A percentile compares a stretch with the other conserved stretches of the same genome.
Evolutionary conservation across 2,329 filamentous ascomycete genomes (phyloP).

Genomic region (Neonectria punicea): DNA sequence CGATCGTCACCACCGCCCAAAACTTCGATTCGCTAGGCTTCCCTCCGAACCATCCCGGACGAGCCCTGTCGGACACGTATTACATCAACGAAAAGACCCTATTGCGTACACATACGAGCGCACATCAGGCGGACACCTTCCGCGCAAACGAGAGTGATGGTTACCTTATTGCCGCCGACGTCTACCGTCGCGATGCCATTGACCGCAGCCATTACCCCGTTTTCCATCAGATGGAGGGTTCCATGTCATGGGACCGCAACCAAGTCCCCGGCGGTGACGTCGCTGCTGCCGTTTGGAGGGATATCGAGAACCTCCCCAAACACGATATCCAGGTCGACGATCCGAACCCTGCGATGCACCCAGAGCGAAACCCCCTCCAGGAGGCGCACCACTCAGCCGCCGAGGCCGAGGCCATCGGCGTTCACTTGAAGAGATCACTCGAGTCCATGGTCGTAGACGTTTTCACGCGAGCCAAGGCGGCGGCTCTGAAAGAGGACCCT

Average conservation of each 20-base stretch:
- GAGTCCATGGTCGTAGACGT: conserved; percentile 92
- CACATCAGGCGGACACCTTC: conserved; percentile 89
- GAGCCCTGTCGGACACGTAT: conserved; percentile 91
- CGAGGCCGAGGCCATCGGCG: conserved; percentile 84
- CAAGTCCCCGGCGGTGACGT: conserved; percentile 68
- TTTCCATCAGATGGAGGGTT: conserved; percentile 99
- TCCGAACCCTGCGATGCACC: conserved; percentile 80
- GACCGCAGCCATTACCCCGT: conserved; percentile 95
- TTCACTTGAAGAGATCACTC: conserved; percentile 88
- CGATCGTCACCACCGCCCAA: conserved; percentile 83
- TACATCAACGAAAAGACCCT: conserved; percentile 89
- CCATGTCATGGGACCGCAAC: conserved; percentile 84
- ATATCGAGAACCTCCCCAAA: conserved; percentile 76
- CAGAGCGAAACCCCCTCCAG: conserved; percentile 86
- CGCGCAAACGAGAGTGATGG: conserved; percentile 76
- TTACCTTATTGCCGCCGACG: conserved; percentile 92
- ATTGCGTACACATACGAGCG: conserved; percentile 91
- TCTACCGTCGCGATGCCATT: conserved; percentile 94
- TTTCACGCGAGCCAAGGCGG: conserved; percentile 80
- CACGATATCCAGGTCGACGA: conserved; percentile 85
- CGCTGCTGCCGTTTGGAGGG: conserved; percentile 73
- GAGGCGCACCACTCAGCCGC: conserved; percentile 73
- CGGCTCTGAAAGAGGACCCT: conserved; percentile 64
- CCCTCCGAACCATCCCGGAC: conserved; percentile 85
- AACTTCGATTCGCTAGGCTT: conserved; percentile 99